These are phyloP conservation scores for Lodderomyces metapsilosis DNA, from an alignment of 1,139 yeast species.

Conservation along the genomic window DNA sequence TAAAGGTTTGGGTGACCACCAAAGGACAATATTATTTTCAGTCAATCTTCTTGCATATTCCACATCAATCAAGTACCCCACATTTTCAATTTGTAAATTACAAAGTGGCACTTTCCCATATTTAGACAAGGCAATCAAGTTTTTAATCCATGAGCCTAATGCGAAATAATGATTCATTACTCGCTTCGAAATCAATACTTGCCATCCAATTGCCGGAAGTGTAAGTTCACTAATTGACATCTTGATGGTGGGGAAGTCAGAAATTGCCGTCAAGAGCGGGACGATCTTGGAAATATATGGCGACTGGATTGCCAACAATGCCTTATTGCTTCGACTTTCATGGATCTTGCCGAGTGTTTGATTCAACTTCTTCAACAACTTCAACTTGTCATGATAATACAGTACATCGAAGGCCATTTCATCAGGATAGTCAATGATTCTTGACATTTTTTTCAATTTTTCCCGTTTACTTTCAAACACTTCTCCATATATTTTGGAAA, in stretches of 20 bases:
- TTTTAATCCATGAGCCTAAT: conserved; percentile 71
- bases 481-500: conserved; percentile 57
- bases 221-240: conserved; percentile 56
- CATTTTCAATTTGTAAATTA: conserved; percentile 73
- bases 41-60: conserved; percentile 78
- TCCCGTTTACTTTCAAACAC: conserved; percentile 47
- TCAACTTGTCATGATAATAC: conserved; percentile 48
- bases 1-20: conserved; percentile 87
- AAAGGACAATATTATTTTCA: conserved; percentile 66
- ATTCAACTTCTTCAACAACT: conserved; percentile 55
- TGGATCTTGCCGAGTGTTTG: conserved; percentile 54
- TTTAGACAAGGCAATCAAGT: conserved; percentile 62
- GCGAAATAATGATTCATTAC: conserved; percentile 71
- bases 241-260: conserved; percentile 64
- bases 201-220: conserved; percentile 89
- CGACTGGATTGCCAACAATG: conserved; percentile 71
- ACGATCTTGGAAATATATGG: conserved; percentile 52
- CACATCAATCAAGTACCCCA: conserved; percentile 79
- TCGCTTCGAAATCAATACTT: conserved; percentile 63
- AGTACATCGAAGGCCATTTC: conserved; percentile 51
- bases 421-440: conserved; percentile 50
- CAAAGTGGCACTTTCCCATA: conserved; percentile 85
- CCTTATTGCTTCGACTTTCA: conserved; percentile 67
- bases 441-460: conserved; percentile 39
- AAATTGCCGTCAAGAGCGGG: conserved; percentile 41